phyloP scores from a whole-genome alignment of 1,139 yeast genomes.

The Entelexis sorbosivorans region DNA sequence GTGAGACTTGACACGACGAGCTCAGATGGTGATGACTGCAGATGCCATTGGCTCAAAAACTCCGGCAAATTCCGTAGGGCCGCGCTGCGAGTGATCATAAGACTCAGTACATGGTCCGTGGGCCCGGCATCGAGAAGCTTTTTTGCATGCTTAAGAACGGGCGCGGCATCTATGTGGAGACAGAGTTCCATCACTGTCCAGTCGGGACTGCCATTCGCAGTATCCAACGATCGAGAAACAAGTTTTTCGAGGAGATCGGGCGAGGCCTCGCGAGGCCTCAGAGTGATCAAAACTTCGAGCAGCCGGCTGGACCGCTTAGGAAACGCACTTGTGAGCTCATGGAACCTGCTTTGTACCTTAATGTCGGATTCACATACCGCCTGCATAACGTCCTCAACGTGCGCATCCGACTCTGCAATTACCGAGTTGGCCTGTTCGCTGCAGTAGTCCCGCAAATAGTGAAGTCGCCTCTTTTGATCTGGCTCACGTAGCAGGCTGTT shows the following conservation, averaged over 20 bases:
- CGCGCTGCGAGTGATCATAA: conserved; percentile 1
- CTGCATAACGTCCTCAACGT: not conserved
- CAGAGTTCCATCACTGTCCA: conserved; percentile 7
- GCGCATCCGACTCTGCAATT: not conserved
- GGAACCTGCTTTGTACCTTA: conserved; percentile 4
- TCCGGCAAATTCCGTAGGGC: conserved; percentile 3
- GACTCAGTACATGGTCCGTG: not conserved
- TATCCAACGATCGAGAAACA: not conserved
- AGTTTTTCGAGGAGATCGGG: conserved; percentile 2
- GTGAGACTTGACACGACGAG: not conserved
- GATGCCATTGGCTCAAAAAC: conserved; percentile 8
- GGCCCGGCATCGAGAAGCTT: not conserved
- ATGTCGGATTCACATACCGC: conserved; percentile 8
- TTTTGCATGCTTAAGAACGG: conserved; percentile 4
- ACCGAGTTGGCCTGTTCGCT: not conserved
- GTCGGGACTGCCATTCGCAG: not conserved
- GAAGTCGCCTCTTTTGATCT: not conserved
- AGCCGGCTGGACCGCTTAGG: conserved; percentile 3
- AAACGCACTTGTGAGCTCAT: not conserved
- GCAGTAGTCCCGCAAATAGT: conserved; percentile 9
- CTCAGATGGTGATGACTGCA: not conserved
- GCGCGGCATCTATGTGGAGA: conserved; percentile 7
- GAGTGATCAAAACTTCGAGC: not conserved
- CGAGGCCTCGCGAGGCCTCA: conserved; percentile 1
- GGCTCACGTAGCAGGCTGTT: conserved; percentile 8